These are phyloP conservation scores for Cytospora leucostoma DNA, from an alignment of 2,329 filamentous ascomycete species.

Conservation along the genomic window DNA sequence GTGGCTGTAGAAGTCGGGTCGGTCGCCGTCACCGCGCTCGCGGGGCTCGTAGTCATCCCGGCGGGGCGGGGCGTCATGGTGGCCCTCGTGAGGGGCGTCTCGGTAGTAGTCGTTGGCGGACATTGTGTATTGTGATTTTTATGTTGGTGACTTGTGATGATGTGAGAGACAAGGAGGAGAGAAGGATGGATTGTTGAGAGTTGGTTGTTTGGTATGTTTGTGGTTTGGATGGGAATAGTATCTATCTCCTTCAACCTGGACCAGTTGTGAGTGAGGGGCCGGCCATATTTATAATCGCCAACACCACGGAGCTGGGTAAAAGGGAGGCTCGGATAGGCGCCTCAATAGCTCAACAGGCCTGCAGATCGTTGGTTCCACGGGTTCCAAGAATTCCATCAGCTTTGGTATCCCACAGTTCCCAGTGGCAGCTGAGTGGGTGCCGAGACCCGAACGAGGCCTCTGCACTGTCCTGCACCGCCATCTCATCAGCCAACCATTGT, in stretches of 20 bases:
- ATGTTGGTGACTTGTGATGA: neutral
- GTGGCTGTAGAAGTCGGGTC: conserved; percentile 22
- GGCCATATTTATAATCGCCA: neutral
- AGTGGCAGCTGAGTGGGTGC: neutral
- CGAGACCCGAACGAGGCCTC: neutral
- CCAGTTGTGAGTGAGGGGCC: neutral
- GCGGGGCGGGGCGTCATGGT: conserved; percentile 12
- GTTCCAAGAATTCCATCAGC: neutral
- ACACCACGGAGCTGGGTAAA: neutral
- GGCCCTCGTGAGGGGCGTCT: conserved; percentile 11
- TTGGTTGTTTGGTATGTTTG: neutral
- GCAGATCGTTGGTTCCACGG: neutral
- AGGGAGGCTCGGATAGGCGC: neutral
- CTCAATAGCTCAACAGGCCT: neutral
- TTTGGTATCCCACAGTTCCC: neutral
- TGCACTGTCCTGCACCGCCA: conserved; percentile 15
- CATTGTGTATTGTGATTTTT: conserved; percentile 2
- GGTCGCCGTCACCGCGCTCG: conserved; percentile 8
- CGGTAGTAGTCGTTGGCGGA: conserved; percentile 19
- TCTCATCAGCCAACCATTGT: conserved; percentile 1
- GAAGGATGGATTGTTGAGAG: neutral
- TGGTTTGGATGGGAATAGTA: neutral
- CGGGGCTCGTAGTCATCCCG: conserved; percentile 14
- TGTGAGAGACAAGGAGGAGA: neutral
- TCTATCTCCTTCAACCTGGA: neutral